Evolutionary conservation across 495 filamentous ascomycete genomes (phyloP).

Genomic region (Pyrenula massariospora): DNA sequence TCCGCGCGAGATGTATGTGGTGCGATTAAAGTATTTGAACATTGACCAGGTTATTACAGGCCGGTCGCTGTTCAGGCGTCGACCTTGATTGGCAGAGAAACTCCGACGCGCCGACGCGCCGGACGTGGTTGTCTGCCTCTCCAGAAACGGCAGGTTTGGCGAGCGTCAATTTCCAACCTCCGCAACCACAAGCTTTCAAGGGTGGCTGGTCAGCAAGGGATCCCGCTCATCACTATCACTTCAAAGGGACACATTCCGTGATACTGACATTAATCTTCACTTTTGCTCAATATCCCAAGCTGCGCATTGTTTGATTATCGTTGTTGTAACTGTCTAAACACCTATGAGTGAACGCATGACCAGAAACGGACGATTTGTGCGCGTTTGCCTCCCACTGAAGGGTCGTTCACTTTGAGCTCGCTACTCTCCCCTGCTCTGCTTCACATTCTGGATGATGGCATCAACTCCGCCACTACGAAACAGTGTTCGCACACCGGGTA

Average conservation of each 20-base stretch:
- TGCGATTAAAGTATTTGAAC: neutral
- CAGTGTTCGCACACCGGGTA: slow-evolving; percentile 53
- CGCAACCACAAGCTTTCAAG: neutral
- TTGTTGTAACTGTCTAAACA: too few relatives aligned
- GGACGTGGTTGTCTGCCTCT: neutral
- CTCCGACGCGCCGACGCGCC: neutral
- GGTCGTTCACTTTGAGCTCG: neutral
- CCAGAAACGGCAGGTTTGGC: neutral
- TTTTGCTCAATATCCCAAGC: neutral
- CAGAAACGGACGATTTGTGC: too few relatives aligned
- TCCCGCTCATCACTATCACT: neutral
- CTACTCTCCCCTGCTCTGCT: neutral
- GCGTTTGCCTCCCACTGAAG: too few relatives aligned
- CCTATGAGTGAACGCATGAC: too few relatives aligned
- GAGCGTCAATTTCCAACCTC: neutral
- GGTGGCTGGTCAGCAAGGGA: neutral
- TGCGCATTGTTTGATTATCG: too few relatives aligned
- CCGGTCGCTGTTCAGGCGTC: neutral
- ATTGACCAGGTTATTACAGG: neutral
- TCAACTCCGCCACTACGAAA: slow-evolving; percentile 54
- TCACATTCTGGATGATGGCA: slow-evolving; percentile 30
- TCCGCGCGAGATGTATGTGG: neutral
- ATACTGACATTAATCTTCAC: slow-evolving; percentile 2
- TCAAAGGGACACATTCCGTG: slow-evolving; percentile 6
- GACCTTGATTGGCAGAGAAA: too few relatives aligned